Evolutionary conservation across 2,329 filamentous ascomycete genomes (phyloP).

Genomic region (Cryphonectria carpinicola): DNA sequence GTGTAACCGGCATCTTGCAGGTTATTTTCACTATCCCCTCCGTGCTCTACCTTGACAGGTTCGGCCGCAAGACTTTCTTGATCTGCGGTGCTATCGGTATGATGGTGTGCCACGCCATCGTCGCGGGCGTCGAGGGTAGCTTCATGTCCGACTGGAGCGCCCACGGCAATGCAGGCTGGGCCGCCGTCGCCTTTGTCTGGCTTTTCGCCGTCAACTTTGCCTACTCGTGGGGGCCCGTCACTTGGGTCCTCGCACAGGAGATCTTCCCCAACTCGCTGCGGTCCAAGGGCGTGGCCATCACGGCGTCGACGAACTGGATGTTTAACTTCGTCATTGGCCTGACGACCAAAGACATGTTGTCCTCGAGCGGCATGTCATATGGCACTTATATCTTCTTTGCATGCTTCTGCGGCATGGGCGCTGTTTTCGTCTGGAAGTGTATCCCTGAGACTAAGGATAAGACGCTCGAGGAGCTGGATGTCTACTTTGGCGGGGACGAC

Average conservation of each 20-base stretch:
- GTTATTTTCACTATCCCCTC: conserved; percentile 28
- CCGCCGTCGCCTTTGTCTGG: conserved; percentile 28
- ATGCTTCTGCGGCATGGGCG: conserved; percentile 39
- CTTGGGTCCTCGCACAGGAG: conserved; percentile 35
- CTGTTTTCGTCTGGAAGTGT: conserved; percentile 40
- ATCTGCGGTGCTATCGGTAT: conserved; percentile 29
- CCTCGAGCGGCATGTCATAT: conserved; percentile 25
- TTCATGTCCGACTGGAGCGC: conserved; percentile 22
- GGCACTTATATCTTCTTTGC: conserved; percentile 48
- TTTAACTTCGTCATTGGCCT: conserved; percentile 33
- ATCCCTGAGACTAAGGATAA: conserved; percentile 37
- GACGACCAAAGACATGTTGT: conserved; percentile 31
- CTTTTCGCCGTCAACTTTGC: conserved; percentile 38
- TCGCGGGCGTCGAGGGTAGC: conserved; percentile 27
- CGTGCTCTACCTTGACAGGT: conserved; percentile 27
- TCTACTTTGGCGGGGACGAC: conserved; percentile 39
- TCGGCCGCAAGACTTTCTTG: conserved; percentile 29
- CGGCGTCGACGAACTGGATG: conserved; percentile 34
- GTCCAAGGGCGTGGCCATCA: conserved; percentile 32
- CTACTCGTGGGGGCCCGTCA: conserved; percentile 43
- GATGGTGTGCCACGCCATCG: conserved; percentile 29
- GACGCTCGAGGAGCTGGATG: conserved; percentile 31
- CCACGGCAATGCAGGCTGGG: conserved; percentile 26
- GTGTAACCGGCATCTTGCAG: conserved; percentile 29
- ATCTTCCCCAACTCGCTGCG: conserved; percentile 34